Percentiles rank a stretch among this genome's conserved stretches.
These are phyloP conservation scores for Aspergillus novoparasiticus DNA, from an alignment of 2,329 filamentous ascomycete genomes.

Conservation along the genomic window DNA sequence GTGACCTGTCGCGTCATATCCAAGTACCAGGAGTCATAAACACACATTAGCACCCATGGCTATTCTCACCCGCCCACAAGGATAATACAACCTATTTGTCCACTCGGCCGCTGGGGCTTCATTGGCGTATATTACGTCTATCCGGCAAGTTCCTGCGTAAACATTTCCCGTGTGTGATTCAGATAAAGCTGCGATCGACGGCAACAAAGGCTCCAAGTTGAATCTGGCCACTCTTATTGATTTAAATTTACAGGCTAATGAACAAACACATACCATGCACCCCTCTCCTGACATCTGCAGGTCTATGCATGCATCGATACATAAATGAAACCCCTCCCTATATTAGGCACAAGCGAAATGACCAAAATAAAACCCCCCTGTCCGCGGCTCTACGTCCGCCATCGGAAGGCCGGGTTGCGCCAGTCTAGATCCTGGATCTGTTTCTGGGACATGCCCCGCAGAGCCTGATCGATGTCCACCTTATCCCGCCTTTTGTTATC, in stretches of 20 bases:
- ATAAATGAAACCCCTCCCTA: not conserved
- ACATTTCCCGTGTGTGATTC: not conserved
- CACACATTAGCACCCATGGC: not conserved
- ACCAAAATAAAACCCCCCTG: not conserved
- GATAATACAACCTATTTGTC: not conserved
- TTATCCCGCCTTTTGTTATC: constrained; percentile 63
- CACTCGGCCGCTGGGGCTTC: not conserved
- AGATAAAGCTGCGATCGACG: not conserved
- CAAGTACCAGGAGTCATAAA: not conserved
- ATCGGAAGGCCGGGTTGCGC: constrained; percentile 58
- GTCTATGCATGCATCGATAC: not conserved
- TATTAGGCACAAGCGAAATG: not conserved
- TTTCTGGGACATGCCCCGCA: constrained; percentile 56
- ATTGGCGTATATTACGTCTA: not conserved
- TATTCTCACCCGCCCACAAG: not conserved
- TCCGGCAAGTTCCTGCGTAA: not conserved
- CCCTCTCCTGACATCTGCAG: not conserved
- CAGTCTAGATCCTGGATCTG: constrained; percentile 66
- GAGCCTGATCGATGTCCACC: constrained; percentile 57
- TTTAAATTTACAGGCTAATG: not conserved
- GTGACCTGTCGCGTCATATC: not conserved
- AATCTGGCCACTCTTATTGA: too few species aligned
- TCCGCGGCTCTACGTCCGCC: constrained; percentile 8
- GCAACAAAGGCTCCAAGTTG: too few species aligned
- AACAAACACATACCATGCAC: not conserved